phyloP scores from a whole-genome alignment of 257 asterid species.

The Leptodermis oblonga region DNA sequence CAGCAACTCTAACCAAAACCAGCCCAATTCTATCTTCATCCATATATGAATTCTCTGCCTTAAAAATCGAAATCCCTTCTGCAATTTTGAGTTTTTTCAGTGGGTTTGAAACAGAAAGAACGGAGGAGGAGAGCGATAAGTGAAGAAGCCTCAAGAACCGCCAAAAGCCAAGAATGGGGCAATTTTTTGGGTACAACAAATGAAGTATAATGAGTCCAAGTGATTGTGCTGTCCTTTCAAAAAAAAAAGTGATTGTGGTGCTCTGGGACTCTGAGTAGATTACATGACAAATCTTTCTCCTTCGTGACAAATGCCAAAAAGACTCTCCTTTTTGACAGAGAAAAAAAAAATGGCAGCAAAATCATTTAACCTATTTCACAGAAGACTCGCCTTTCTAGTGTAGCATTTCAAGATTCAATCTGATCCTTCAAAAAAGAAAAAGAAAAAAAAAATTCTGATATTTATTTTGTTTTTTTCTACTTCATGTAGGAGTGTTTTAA shows the following conservation, averaged over 20 bases:
- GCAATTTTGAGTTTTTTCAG: neutral
- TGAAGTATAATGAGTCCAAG: slow-evolving; percentile 4
- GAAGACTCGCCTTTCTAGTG: neutral
- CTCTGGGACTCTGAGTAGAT: slow-evolving; percentile 12
- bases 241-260: slow-evolving; percentile 23
- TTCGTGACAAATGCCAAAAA: slow-evolving; percentile 1
- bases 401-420: too few relatives aligned
- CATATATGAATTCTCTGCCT: slow-evolving; percentile 19
- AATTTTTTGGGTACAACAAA: neutral
- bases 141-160: slow-evolving; percentile 3
- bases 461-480: too few relatives aligned
- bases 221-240: too few relatives aligned
- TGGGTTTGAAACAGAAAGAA: slow-evolving; percentile 12
- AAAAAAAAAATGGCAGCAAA: neutral
- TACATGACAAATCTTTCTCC: neutral
- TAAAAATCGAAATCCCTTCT: neutral
- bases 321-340: too few relatives aligned
- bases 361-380: neutral
- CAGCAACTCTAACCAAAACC: slow-evolving; percentile 38
- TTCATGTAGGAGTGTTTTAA: too few relatives aligned
- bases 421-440: too few relatives aligned
- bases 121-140: neutral
- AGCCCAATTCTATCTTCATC: slow-evolving; percentile 42
- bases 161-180: slow-evolving; percentile 19
- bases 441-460: too few relatives aligned